phyloP scores from a whole-genome alignment of 352 stramenopile species.

The Globisporangium mamillatum region DNA sequence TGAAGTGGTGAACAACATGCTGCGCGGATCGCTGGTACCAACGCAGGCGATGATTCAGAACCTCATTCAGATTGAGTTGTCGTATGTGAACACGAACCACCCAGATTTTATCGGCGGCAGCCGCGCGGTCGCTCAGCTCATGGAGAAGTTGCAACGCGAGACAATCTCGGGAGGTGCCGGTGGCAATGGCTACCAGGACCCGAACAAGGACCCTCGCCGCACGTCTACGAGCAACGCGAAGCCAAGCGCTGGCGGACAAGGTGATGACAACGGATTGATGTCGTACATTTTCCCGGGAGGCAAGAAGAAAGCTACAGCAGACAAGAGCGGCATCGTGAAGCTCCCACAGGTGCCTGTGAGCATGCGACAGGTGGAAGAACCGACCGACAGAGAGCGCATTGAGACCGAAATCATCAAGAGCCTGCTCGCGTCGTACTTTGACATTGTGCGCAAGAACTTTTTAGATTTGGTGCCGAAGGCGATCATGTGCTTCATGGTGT shows the following conservation, averaged over 20 bases:
- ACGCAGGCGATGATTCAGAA: constrained; percentile 96
- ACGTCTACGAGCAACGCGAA: constrained; percentile 18
- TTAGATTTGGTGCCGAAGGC: constrained; percentile 99
- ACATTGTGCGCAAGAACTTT: constrained; percentile 99
- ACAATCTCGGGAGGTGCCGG: constrained; percentile 44
- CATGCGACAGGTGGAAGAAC: constrained; percentile 95
- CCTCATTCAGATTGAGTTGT: constrained; percentile 98
- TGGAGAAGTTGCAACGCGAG: constrained; percentile 93
- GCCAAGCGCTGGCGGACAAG: constrained; percentile 1
- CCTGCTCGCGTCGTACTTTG: constrained; percentile 96
- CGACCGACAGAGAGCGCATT: constrained; percentile 94
- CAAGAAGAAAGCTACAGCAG: constrained; percentile 34
- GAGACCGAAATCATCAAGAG: constrained; percentile 99
- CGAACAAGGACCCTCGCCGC: constrained; percentile 52
- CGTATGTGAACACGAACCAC: constrained; percentile 99
- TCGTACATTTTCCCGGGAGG: constrained; percentile 72
- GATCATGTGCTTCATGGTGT: constrained; percentile 99
- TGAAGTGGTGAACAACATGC: constrained; percentile 91
- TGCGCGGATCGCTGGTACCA: constrained; percentile 72
- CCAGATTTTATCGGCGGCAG: constrained; percentile 98
- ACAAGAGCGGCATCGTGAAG: constrained; percentile 86
- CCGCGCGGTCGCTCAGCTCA: constrained; percentile 92
- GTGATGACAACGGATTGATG: constrained; percentile 62
- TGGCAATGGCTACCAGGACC: constrained; percentile 39
- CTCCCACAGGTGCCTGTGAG: constrained; percentile 95